Evolutionary conservation across 2,329 filamentous ascomycete genomes (phyloP).

Genomic region (Aspergillus chevalieri): DNA sequence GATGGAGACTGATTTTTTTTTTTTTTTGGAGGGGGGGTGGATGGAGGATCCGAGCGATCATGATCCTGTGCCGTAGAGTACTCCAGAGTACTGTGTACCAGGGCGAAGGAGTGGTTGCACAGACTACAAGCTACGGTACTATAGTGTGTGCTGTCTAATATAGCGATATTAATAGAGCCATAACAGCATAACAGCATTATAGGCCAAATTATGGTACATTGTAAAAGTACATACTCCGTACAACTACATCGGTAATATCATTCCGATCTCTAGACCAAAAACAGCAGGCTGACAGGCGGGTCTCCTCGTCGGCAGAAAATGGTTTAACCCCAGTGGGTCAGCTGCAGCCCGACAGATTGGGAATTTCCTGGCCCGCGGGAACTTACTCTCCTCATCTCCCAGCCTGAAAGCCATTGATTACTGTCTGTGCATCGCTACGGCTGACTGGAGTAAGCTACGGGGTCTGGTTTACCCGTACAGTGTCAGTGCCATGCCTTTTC

Average conservation of each 20-base stretch:
- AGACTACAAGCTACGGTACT: too few relatives aligned
- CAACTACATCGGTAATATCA: constrained; percentile 17
- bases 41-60: too few relatives aligned
- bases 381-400: not conserved
- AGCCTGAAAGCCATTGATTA: not conserved
- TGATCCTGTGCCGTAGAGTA: too few relatives aligned
- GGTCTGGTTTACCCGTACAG: too few relatives aligned
- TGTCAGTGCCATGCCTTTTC: not conserved
- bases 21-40: too few relatives aligned
- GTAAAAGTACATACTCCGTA: not conserved
- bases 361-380: constrained; percentile 2
- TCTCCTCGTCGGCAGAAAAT: not conserved
- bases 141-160: too few relatives aligned
- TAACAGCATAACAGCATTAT: too few relatives aligned
- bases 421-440: not conserved
- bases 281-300: constrained; percentile 27
- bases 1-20: too few relatives aligned
- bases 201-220: too few relatives aligned
- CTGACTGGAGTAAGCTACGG: not conserved
- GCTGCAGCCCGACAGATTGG: constrained; percentile 15
- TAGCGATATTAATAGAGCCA: too few relatives aligned
- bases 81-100: too few relatives aligned
- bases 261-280: constrained; percentile 23
- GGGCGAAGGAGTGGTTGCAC: too few relatives aligned
- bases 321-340: constrained; percentile 3